Base-by-base conservation (phyloP, 345 rosid species). In the Viola odorata region DNA sequence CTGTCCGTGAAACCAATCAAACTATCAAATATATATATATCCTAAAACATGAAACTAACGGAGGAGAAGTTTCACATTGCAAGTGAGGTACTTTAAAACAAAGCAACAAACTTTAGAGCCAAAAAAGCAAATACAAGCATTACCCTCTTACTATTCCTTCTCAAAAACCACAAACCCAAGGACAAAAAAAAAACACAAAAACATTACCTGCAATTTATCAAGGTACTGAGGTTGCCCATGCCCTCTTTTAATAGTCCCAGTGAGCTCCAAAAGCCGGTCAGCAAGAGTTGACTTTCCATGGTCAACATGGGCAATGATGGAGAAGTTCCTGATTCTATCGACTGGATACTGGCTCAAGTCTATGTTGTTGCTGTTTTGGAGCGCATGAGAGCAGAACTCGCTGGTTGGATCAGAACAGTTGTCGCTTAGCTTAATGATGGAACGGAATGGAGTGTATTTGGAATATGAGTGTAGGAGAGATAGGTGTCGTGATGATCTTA, bases 211-310 rank as follows among this genome's bases (percentile, higher is more conserved):
- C 74, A 92, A 75, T 68, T 87, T 92, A 70, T 92, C 98, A 45
- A 92, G 98, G 74, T 89, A 89, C 81, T 92, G 97, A 58, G 97
- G 98, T 77, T 92, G 97, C 3, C 98, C 98, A 65, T 73, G 98
- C 40, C 97, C 98, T 73, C 77, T 84, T 78, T 77, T 85, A 71
- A 89, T 92, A 37, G 98, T 87, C 6, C 91, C 97, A 45, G 96
- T 92, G 74, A 92, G 97, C 84, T 92, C 98, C 87, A 92, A 73
- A n/a, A 92, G 88, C 61, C 98, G 77, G 72, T 92, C 98, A 40
- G 98, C 98, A 41, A 89, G 77, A 32, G 98, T 92, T 9, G 98
- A 92, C 74, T 92, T 92, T 0, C 97, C 98, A 63, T 89, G 98
- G 73, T 92, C 98, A 40, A 92, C 82, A 56, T 92, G 98, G 12